Conservation (phyloP, 164 flowering plant genomes). For the Hamamelis virginiana region DNA sequence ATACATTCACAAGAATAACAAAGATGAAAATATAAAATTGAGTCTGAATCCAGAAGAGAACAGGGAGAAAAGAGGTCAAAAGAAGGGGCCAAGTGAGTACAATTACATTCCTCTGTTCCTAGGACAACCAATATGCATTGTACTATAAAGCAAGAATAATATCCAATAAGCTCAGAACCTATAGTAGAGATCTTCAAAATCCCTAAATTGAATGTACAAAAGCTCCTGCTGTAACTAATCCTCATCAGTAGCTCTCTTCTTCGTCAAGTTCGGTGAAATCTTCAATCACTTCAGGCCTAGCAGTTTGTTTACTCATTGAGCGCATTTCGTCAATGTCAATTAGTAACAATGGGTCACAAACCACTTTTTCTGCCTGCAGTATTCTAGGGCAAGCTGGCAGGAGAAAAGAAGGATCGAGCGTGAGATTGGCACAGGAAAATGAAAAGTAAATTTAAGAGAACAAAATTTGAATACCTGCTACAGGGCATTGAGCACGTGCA, state of each 20-base stretch:
- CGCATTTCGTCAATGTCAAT: constrained; percentile 82
- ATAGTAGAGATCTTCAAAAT: constrained; percentile 2
- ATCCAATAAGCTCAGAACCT: neutral
- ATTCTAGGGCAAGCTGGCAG: constrained; percentile 69
- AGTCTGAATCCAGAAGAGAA: no score
- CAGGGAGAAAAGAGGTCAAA: no score
- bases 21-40: no score
- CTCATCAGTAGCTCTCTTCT: constrained; percentile 23
- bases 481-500: constrained; percentile 49
- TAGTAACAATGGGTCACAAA: constrained; percentile 60
- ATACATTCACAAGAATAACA: no score
- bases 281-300: constrained; percentile 40
- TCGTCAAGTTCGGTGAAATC: constrained; percentile 73
- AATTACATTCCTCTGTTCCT: no score
- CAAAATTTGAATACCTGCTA: constrained; percentile 54
- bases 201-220: neutral
- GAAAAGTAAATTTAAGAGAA: neutral
- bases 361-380: constrained; percentile 46
- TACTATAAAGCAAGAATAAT: no score
- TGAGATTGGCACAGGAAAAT: neutral
- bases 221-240: neutral
- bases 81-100: no score
- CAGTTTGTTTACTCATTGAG: constrained; percentile 38
- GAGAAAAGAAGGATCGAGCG: constrained; percentile 1
- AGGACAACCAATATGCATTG: no score